Percentiles rank a stretch among this genome's conserved stretches.
These are phyloP conservation scores for Pseudogymnoascus sp. DNA, from an alignment of 2,329 filamentous ascomycete genomes.

Conservation along the genomic window DNA sequence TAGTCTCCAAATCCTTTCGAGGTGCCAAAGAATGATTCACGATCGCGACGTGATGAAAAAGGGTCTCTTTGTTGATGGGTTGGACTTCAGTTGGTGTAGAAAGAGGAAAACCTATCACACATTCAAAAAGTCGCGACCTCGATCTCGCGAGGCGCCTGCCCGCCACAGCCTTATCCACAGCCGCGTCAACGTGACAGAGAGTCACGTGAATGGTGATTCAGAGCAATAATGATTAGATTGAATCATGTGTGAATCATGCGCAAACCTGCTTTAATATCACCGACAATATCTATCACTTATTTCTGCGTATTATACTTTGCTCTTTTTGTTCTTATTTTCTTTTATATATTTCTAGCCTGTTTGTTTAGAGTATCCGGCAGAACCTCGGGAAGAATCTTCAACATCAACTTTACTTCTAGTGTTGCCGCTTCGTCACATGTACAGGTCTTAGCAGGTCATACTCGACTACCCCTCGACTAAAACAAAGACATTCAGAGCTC, in stretches of 20 bases:
- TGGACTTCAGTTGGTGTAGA: constrained; percentile 10
- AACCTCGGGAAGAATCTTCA: constrained; percentile 5
- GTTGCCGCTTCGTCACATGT: constrained; percentile 7
- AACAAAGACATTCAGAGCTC: neutral
- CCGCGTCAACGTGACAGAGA: constrained; percentile 1
- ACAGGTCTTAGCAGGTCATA: neutral
- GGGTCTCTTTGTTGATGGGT: constrained; percentile 13
- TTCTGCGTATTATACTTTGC: neutral
- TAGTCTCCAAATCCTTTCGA: constrained; percentile 5
- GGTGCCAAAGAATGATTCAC: neutral
- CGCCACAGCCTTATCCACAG: constrained; percentile 2
- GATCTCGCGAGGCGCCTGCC: constrained; percentile 3
- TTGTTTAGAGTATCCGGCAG: neutral
- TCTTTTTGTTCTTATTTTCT: neutral
- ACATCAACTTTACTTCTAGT: constrained; percentile 3
- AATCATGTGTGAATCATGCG: neutral
- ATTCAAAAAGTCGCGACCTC: constrained; percentile 7
- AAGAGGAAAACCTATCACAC: neutral
- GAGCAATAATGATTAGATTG: neutral
- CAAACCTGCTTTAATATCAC: neutral
- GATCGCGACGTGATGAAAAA: constrained; percentile 13
- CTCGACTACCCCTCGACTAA: neutral
- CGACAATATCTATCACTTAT: neutral
- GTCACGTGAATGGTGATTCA: neutral
- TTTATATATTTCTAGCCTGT: neutral